Evolutionary conservation across 768 basidiomycete species (phyloP).

Genomic region (Rossbeevera mucosa): DNA sequence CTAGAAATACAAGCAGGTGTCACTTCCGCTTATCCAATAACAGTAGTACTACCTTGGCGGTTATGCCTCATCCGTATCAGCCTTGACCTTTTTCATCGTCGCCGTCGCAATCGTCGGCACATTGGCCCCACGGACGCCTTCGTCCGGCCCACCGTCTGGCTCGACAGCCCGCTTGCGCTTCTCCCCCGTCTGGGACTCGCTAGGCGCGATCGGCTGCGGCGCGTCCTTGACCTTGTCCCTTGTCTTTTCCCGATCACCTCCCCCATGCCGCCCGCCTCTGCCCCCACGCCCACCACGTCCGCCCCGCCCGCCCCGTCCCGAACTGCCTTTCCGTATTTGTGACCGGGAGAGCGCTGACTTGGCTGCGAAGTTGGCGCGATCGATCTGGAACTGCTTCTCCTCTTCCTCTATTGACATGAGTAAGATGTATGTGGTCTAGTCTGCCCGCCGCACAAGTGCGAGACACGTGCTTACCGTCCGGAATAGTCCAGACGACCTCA

Average conservation of each 20-base stretch:
- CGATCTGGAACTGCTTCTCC: slow-evolving; percentile 68
- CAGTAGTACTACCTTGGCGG: not conserved
- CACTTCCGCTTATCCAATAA: not conserved
- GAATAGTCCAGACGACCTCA: slow-evolving; percentile 59
- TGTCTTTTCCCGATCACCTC: slow-evolving; percentile 20
- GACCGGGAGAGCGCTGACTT: slow-evolving; percentile 40
- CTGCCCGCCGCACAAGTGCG: not conserved
- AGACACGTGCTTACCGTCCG: slow-evolving; percentile 45
- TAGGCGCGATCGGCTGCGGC: slow-evolving; percentile 21
- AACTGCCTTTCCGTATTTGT: slow-evolving; percentile 35
- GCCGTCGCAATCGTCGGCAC: slow-evolving; percentile 45
- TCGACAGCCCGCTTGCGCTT: slow-evolving; percentile 76
- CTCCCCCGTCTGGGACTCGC: slow-evolving; percentile 52
- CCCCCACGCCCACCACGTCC: slow-evolving; percentile 36
- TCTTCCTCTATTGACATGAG: slow-evolving; percentile 50
- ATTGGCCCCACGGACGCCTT: slow-evolving; percentile 57
- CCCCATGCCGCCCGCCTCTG: slow-evolving; percentile 21
- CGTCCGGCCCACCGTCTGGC: slow-evolving; percentile 71
- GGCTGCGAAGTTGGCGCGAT: slow-evolving; percentile 68
- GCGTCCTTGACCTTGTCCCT: slow-evolving; percentile 15
- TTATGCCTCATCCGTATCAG: slow-evolving; percentile 29
- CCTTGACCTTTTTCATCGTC: slow-evolving; percentile 39
- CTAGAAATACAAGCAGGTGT: slow-evolving; percentile 15
- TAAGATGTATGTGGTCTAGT: not conserved
- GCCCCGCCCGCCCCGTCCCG: slow-evolving; percentile 43